These are phyloP conservation scores for Gynostemma pentaphyllum DNA, from an alignment of 306 rosid genomes.

Conservation along the genomic window DNA sequence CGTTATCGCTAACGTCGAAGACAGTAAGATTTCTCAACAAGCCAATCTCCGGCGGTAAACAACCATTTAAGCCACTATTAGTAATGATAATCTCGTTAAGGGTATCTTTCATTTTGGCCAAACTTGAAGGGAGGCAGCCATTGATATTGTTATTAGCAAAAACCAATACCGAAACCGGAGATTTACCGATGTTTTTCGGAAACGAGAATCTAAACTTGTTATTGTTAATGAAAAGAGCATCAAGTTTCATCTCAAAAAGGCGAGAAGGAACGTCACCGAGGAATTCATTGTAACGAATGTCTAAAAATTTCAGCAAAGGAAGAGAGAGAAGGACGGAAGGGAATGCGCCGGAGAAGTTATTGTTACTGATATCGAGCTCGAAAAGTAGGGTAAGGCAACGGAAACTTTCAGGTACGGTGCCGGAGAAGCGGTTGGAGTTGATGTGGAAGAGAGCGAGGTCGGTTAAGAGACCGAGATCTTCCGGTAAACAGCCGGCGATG, in stretches of 20 bases:
- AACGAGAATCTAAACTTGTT: slow-evolving; percentile 44
- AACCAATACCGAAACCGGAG: slow-evolving; percentile 54
- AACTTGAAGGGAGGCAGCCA: slow-evolving; percentile 52
- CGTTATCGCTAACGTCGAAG: slow-evolving; percentile 56
- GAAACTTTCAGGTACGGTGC: slow-evolving; percentile 42
- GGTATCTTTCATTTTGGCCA: slow-evolving; percentile 45
- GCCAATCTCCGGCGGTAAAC: slow-evolving; percentile 56
- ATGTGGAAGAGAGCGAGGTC: slow-evolving; percentile 70
- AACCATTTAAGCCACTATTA: slow-evolving; percentile 57
- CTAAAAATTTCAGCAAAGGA: slow-evolving; percentile 38
- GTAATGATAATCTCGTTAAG: slow-evolving; percentile 48
- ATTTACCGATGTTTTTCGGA: slow-evolving; percentile 46
- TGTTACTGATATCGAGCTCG: slow-evolving; percentile 72
- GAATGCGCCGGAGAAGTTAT: slow-evolving; percentile 52
- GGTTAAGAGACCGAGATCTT: slow-evolving; percentile 56
- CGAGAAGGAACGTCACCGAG: slow-evolving; percentile 39
- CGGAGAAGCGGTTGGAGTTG: slow-evolving; percentile 68
- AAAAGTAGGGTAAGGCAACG: slow-evolving; percentile 30
- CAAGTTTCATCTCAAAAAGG: slow-evolving; percentile 54
- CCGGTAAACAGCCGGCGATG: slow-evolving; percentile 52
- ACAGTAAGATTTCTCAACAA: slow-evolving; percentile 38
- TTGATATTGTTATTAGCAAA: slow-evolving; percentile 53
- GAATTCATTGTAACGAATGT: slow-evolving; percentile 57
- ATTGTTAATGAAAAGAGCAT: slow-evolving; percentile 69
- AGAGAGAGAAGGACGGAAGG: slow-evolving; percentile 41